Evolutionary conservation across 2,329 filamentous ascomycete species (phyloP).

Genomic region (Fusarium vanettenii): DNA sequence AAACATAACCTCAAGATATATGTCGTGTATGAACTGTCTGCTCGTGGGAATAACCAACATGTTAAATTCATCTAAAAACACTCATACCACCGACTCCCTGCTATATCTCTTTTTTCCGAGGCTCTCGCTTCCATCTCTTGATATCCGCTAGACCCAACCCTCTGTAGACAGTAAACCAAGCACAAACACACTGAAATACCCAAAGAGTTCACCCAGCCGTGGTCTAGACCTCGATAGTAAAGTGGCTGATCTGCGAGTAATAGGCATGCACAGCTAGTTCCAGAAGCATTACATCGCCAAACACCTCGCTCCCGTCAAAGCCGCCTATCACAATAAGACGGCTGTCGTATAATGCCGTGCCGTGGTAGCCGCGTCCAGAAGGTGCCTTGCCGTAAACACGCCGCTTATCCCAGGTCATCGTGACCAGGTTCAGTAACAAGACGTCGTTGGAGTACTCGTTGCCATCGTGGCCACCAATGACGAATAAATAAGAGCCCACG

Average conservation of each 20-base stretch:
- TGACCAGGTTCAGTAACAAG: conserved; percentile 75
- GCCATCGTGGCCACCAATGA: conserved; percentile 77
- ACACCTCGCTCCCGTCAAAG: conserved; percentile 75
- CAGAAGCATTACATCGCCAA: conserved; percentile 74
- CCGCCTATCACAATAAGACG: conserved; percentile 73
- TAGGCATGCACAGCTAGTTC: conserved; percentile 78
- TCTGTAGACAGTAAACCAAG: conserved; percentile 13
- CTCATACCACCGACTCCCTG: conserved; percentile 35
- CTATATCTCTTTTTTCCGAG: conserved; percentile 31
- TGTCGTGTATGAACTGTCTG: neutral
- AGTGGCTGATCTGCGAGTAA: conserved; percentile 80
- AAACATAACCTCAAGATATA: neutral
- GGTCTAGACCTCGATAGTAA: conserved; percentile 72
- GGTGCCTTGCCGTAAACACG: conserved; percentile 73
- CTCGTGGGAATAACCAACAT: conserved; percentile 20
- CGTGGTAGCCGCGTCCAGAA: conserved; percentile 74
- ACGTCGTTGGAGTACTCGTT: conserved; percentile 77
- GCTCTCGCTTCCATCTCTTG: conserved; percentile 15
- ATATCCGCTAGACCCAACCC: conserved; percentile 13
- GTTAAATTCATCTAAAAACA: conserved; percentile 32
- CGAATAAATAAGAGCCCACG: conserved; percentile 76
- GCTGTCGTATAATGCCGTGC: conserved; percentile 73
- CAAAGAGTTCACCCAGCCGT: neutral
- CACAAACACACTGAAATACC: conserved; percentile 24
- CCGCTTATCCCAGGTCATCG: conserved; percentile 78